phyloP scores from a whole-genome alignment of 2,329 filamentous ascomycete species.

The Tolypocladium pustulatum region DNA sequence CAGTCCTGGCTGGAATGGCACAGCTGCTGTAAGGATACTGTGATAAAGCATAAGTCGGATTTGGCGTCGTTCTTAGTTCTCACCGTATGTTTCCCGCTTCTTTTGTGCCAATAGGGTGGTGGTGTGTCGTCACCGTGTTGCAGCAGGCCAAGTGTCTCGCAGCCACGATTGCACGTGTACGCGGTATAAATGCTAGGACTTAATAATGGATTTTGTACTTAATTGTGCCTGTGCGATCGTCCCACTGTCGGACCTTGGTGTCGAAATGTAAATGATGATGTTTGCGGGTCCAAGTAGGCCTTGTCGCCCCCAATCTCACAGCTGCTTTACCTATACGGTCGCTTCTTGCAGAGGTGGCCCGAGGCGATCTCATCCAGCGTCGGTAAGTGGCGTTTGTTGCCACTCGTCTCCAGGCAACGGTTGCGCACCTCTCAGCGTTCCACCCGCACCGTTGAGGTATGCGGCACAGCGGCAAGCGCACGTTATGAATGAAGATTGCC shows the following conservation, averaged over 20 bases:
- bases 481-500: neutral
- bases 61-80: constrained; percentile 25
- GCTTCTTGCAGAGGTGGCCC: neutral
- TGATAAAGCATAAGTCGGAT: constrained; percentile 17
- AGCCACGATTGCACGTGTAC: constrained; percentile 4
- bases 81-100: constrained; percentile 20
- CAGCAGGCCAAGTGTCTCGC: constrained; percentile 15
- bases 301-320: neutral
- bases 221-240: constrained; percentile 5
- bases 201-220: constrained; percentile 33
- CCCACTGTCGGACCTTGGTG: neutral
- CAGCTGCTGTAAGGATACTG: constrained; percentile 37
- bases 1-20: constrained; percentile 34
- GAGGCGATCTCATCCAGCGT: no score
- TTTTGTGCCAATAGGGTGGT: constrained; percentile 23
- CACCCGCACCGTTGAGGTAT: neutral
- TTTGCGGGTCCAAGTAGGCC: neutral
- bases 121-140: constrained; percentile 18
- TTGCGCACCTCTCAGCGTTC: neutral
- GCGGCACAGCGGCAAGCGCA: neutral
- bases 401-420: neutral
- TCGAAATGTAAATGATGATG: neutral
- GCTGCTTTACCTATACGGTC: neutral
- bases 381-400: neutral
- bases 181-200: constrained; percentile 26